Evolutionary conservation across 306 rosid species (phyloP).

Genomic region (Medicago ruthenica): DNA sequence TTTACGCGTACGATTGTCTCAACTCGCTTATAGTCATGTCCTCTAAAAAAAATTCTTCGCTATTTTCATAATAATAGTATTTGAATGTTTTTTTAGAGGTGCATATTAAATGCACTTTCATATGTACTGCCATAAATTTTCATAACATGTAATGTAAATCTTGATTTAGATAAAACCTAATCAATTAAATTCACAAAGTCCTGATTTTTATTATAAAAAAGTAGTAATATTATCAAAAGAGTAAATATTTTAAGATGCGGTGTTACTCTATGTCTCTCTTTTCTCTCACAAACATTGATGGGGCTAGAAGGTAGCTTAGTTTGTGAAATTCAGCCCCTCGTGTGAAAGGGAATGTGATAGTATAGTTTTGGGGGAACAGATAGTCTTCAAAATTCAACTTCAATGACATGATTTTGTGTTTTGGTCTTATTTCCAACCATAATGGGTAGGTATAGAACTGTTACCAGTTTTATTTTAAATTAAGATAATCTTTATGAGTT

Average conservation of each 20-base stretch:
- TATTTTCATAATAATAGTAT: no score
- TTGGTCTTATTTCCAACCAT: slow-evolving; percentile 39
- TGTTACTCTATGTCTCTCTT: not conserved
- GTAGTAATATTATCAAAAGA: not conserved
- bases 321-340: slow-evolving; percentile 32
- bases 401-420: slow-evolving; percentile 45
- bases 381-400: slow-evolving; percentile 52
- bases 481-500: not conserved
- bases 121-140: no score
- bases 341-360: slow-evolving; percentile 42
- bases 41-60: no score
- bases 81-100: no score
- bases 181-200: slow-evolving; percentile 21
- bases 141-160: no score
- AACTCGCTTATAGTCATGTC: no score
- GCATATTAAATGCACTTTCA: no score
- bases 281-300: not conserved
- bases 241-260: not conserved
- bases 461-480: not conserved
- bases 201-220: not conserved
- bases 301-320: slow-evolving; percentile 29
- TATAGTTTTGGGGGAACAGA: slow-evolving; percentile 36
- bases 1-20: no score
- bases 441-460: slow-evolving; percentile 34
- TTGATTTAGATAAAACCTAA: not conserved